Evolutionary conservation across 73 alveolate species (phyloP), one percentile per base, ranked within the genome.

Genomic region (Paraurostyla sp.): DNA sequence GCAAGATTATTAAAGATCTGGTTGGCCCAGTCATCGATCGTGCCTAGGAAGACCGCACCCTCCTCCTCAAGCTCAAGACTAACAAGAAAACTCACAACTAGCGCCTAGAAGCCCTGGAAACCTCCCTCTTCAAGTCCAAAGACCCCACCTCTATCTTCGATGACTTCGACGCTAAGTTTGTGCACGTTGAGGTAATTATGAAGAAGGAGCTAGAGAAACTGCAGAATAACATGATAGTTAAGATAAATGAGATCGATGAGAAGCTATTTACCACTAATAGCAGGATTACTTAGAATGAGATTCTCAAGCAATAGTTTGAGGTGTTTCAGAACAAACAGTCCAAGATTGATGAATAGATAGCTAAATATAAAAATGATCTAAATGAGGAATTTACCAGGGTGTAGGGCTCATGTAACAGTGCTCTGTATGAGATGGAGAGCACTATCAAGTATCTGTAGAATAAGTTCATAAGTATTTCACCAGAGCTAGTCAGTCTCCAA

Each of bases 1-100:
- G 89, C 49, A 54, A 54, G n/a, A 38, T 78, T n/a, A 78, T 78
- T 29, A 78, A 54, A 54, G 89, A 78, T 1, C 49, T 78, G 13
- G 50, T 78, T 13, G 69, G 29, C 20, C 89, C 89, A 32, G 58
- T 78, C 20, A 49, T 78, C 29, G 69, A 49, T 18, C 49, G 62
- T 51, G 58, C 60, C 7, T 23, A 78, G 33, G 65, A 51, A 18
- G 89, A 78, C 42, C 27, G 89, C 11, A 0, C 4, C 9, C 2
- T 1, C 7, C 32, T 78, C 25, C 20, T 78, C 13, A 16, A 49
- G 36, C 50, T 78, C 36, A 52, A 78, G 25, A 51, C 29, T 1
- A n/a, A 49, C 33, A 38, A 54, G 18, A 49, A 78, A 6, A 11
- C 18, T 30, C 35, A 11, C 3, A 35, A 33, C 1, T 58, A 78